Evolutionary conservation across 495 filamentous ascomycete species (phyloP), one percentile per base, ranked within the genome.

Genomic region (Bacidia rubella): DNA sequence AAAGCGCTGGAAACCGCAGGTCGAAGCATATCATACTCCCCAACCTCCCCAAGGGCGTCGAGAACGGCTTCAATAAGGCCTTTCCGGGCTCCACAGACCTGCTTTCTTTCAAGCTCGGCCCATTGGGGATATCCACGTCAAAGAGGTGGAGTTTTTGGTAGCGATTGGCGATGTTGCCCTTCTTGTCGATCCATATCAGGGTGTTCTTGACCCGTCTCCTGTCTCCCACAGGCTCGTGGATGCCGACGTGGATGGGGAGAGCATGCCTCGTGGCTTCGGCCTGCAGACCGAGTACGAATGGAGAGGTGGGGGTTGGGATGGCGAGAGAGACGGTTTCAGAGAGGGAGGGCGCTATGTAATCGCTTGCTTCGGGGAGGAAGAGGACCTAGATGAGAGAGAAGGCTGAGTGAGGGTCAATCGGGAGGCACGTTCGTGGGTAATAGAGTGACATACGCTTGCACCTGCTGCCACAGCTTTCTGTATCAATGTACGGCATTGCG

Each of bases 1-100:
- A 74, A 11, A 83, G 76, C 56, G 95, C 87, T 0, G 90, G 83
- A 57, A 95, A 97, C 0, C 90, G 83, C 38, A 87, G 60, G 69
- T 97, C 90, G 64, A 95, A 97, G 64, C 90, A 97, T 22, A 95
- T 93, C 21, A 81, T 72, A 21, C 84, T 63, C 2, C 85, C 90
- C 1, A 97, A 73, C 24, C 77, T 77, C 0, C 90, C 90, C 10
- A 94, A 61, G 0, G 75, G 64, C 0, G 84, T 90, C 3, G 77
- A 66, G 60, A 95, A 85, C 0, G 90, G 90, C 0, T 78, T 67
- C 15, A 78, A 53, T 12, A 85, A 79, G 20, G 65, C 58, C 49
- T 60, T 73, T 5, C 82, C 82, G 25, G 71, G 73, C 57, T 85
- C 77, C 17, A 85, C 80, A 45, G 71, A 77, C 57, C 73, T 76